A percentile compares a stretch with the other conserved stretches of the same genome.
phyloP scores from a whole-genome alignment of 2,329 filamentous ascomycete genomes.

The Botrytis fragariae region DNA sequence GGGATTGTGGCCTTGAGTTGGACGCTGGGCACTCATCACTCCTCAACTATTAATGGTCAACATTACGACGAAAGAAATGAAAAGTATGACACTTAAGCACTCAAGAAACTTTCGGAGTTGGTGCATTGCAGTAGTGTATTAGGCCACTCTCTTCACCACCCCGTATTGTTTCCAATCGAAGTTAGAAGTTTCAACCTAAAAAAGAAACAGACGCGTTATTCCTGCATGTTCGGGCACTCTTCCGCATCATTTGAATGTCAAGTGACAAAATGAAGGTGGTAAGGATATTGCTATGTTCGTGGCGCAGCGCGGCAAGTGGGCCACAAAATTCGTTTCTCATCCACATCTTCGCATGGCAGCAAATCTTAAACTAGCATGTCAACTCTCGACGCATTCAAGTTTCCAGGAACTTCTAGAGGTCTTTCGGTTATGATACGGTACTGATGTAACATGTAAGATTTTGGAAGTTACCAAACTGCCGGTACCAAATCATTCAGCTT shows the following conservation, averaged over 20 bases:
- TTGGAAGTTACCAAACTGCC: conserved; percentile 10
- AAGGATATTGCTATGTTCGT: conserved; percentile 10
- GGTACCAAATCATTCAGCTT: conserved; percentile 22
- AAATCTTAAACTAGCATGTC: conserved; percentile 11
- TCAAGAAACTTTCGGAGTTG: not conserved
- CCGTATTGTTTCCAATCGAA: conserved; percentile 18
- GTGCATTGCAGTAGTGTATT: conserved; percentile 13
- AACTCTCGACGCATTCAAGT: conserved; percentile 9
- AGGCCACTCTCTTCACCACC: conserved; percentile 1
- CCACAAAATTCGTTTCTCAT: not conserved
- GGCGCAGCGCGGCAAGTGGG: conserved; percentile 17
- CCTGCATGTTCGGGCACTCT: not conserved
- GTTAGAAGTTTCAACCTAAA: conserved; percentile 10
- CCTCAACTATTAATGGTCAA: conserved; percentile 2
- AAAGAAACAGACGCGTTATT: not conserved
- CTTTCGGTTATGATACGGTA: conserved; percentile 7
- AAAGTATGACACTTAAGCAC: not conserved
- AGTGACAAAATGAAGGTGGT: conserved; percentile 17
- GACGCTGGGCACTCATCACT: conserved; percentile 2
- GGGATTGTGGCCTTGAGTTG: conserved; percentile 3
- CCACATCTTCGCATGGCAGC: conserved; percentile 3
- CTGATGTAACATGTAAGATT: conserved; percentile 4
- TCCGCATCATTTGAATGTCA: conserved; percentile 19
- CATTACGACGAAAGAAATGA: conserved; percentile 16
- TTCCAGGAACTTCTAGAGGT: conserved; percentile 12